phyloP scores from a whole-genome alignment of 257 asterid species.

The Scutellaria barbata region DNA sequence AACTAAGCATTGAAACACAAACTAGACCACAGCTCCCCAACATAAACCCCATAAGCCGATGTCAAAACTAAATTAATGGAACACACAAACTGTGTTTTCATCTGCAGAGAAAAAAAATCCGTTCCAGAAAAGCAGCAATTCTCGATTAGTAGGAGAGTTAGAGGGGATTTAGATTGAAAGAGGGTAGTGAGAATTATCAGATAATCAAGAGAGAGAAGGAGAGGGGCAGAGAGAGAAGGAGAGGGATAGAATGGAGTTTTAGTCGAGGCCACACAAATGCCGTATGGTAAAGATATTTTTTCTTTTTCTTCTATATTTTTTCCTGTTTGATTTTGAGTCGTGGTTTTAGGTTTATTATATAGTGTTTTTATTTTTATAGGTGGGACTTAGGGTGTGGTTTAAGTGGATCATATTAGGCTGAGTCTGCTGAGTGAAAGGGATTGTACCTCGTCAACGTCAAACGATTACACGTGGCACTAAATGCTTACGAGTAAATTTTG shows the following conservation, averaged over 20 bases:
- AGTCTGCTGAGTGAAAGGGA: constrained; percentile 8
- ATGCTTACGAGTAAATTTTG: not conserved
- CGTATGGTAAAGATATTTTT: constrained; percentile 45
- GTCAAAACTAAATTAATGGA: constrained; percentile 35
- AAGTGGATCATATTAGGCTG: not conserved
- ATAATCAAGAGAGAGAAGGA: constrained; percentile 46
- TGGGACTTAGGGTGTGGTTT: constrained; percentile 30
- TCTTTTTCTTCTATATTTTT: not conserved
- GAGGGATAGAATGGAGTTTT: constrained; percentile 51
- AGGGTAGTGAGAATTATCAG: constrained; percentile 39
- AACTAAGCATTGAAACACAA: constrained; percentile 45
- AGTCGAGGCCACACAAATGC: constrained; percentile 62
- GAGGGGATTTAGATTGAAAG: constrained; percentile 49
- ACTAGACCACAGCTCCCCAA: constrained; percentile 35
- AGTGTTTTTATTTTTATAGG: constrained; percentile 25
- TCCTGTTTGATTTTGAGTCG: constrained; percentile 3
- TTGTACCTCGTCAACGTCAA: constrained; percentile 16
- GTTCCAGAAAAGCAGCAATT: constrained; percentile 21
- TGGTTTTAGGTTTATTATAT: constrained; percentile 5
- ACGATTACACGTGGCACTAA: not conserved
- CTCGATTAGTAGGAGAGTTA: constrained; percentile 28
- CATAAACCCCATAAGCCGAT: constrained; percentile 32
- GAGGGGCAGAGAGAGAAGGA: constrained; percentile 8
- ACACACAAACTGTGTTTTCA: constrained; percentile 27
- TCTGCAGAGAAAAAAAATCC: constrained; percentile 15